These are phyloP conservation scores for Fusarium sp. DNA, from an alignment of 2,329 filamentous ascomycete genomes.

Conservation along the genomic window DNA sequence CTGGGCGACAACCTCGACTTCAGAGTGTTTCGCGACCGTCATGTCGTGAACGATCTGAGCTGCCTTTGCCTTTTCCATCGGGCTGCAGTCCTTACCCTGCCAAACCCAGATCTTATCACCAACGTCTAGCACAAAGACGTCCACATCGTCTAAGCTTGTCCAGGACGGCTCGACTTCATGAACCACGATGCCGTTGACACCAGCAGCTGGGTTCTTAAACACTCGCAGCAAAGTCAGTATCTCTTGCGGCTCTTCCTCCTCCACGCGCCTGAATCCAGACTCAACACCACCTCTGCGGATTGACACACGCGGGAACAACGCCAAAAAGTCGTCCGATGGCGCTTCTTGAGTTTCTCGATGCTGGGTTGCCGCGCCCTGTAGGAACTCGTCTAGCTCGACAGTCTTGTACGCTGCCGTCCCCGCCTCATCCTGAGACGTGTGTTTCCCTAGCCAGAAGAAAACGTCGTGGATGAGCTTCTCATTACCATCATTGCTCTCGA, in stretches of 20 bases:
- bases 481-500: slow-evolving; percentile 56
- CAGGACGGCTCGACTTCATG: slow-evolving; percentile 72
- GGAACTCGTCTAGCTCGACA: slow-evolving; percentile 75
- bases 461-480: slow-evolving; percentile 69
- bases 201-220: slow-evolving; percentile 67
- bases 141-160: slow-evolving; percentile 70
- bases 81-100: slow-evolving; percentile 73
- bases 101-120: slow-evolving; percentile 75
- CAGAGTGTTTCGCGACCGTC: slow-evolving; percentile 70
- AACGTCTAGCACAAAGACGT: slow-evolving; percentile 73
- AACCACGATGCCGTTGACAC: slow-evolving; percentile 64
- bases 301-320: slow-evolving; percentile 69
- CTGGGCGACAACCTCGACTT: slow-evolving; percentile 74
- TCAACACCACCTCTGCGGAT: slow-evolving; percentile 70
- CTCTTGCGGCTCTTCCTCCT: slow-evolving; percentile 56
- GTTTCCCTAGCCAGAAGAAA: slow-evolving; percentile 75
- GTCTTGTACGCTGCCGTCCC: slow-evolving; percentile 77
- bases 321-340: slow-evolving; percentile 69
- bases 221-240: slow-evolving; percentile 67
- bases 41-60: slow-evolving; percentile 74
- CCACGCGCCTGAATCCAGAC: slow-evolving; percentile 73
- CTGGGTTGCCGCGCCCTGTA: slow-evolving; percentile 70
- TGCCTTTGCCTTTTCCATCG: slow-evolving; percentile 76
- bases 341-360: slow-evolving; percentile 71
- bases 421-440: slow-evolving; percentile 75